Percentiles rank a stretch among this genome's conserved stretches.
These are phyloP conservation scores for Leersia perrieri DNA, from an alignment of 176 grass and related monocot genomes.

Conservation along the genomic window DNA sequence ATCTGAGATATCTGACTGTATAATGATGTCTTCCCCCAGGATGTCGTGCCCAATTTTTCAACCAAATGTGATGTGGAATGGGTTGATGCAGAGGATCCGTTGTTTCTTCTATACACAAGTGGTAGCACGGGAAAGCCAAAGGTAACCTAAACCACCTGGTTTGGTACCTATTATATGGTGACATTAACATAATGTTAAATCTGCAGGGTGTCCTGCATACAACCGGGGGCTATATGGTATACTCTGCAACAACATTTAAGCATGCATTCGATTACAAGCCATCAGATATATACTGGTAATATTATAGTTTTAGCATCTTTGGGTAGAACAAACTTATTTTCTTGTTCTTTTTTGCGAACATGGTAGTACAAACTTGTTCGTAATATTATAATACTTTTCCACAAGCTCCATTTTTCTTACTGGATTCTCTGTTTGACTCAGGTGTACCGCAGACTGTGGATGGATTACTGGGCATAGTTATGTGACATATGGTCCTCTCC, in stretches of 20 bases:
- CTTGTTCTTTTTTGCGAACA: too few relatives aligned
- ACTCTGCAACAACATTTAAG: conserved; percentile 92
- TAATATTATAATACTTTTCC: conserved; percentile 1
- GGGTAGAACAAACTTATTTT: conserved; percentile 2
- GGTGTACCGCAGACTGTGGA: conserved; percentile 99
- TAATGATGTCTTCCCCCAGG: conserved; percentile 34
- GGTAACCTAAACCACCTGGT: conserved; percentile 39
- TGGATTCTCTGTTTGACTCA: conserved; percentile 41
- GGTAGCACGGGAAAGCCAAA: conserved; percentile 98
- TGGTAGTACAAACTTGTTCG: conserved; percentile 13
- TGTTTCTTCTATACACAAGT: conserved; percentile 98
- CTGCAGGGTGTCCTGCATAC: conserved; percentile 93
- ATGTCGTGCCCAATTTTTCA: conserved; percentile 75
- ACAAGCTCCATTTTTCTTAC: conserved; percentile 29
- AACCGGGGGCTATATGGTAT: conserved; percentile 97
- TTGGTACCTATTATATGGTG: background rate
- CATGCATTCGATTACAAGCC: conserved; percentile 98
- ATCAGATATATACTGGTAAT: conserved; percentile 90
- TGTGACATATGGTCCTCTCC: conserved; percentile 89
- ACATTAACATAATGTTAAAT: conserved; percentile 28
- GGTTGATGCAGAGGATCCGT: conserved; percentile 98
- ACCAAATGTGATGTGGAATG: conserved; percentile 87
- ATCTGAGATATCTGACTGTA: conserved; percentile 5
- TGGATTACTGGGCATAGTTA: conserved; percentile 99
- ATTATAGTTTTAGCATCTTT: conserved; percentile 10